phyloP scores from a whole-genome alignment of 129 eudicot genomes.

The Helianthus annuus region HanXRQr2.0-SUNRISE NC_035446.2:20260447-20260946 shows the following conservation, averaged over 20 bases:
- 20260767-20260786: constrained; percentile 38
- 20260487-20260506: constrained; percentile 19
- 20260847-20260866: background rate
- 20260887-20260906: background rate
- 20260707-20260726: constrained; percentile 70
- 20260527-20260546: constrained; percentile 65
- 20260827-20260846: constrained; percentile 12
- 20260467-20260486: constrained; percentile 41
- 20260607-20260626: background rate
- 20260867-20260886: background rate
- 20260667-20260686: constrained; percentile 63
- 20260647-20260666: constrained; percentile 54
- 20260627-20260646: background rate
- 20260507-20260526: constrained; percentile 21
- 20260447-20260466: constrained; percentile 30
- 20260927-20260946: too few relatives aligned
- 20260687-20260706: constrained; percentile 61
- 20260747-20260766: constrained; percentile 55
- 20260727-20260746: constrained; percentile 74
- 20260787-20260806: constrained; percentile 45
- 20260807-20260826: constrained; percentile 52
- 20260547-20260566: constrained; percentile 52
- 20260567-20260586: constrained; percentile 54
- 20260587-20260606: constrained; percentile 32
- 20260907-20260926: background rate